Conservation (phyloP, 495 filamentous ascomycete species). For the Aspergillus indologenus region DNA sequence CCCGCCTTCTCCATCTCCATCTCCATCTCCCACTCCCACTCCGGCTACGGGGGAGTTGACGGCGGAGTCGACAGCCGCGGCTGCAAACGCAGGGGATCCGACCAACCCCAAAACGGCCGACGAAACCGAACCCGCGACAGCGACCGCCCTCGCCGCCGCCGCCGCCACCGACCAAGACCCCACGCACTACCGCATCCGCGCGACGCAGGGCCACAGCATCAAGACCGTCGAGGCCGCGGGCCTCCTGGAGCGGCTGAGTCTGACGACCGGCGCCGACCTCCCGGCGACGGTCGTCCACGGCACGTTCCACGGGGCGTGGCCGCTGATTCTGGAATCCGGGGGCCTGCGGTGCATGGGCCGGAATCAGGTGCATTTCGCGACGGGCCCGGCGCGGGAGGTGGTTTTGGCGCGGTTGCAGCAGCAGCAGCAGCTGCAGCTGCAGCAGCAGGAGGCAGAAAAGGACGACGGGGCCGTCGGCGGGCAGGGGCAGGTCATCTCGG, state of each 20-base stretch:
- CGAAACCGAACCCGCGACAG: constrained; percentile 17
- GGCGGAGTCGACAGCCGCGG: too few relatives aligned
- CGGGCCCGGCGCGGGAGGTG: constrained; percentile 53
- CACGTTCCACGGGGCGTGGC: constrained; percentile 76
- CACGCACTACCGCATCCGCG: constrained; percentile 82
- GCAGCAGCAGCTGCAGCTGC: constrained; percentile 17
- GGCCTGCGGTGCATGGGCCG: constrained; percentile 76
- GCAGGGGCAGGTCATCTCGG: constrained; percentile 62
- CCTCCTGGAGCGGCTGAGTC: constrained; percentile 61
- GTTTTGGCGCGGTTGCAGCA: constrained; percentile 22
- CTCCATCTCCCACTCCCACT: constrained; percentile 12
- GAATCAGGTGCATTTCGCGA: constrained; percentile 84
- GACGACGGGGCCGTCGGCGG: constrained; percentile 6
- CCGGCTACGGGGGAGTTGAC: constrained; percentile 14
- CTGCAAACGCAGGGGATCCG: too few relatives aligned
- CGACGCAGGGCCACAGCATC: constrained; percentile 82
- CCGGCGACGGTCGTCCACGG: constrained; percentile 77
- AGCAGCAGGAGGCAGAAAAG: constrained; percentile 12
- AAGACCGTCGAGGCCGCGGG: constrained; percentile 61
- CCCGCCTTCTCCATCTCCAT: constrained; percentile 27
- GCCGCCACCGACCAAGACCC: constrained; percentile 29
- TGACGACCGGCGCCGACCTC: constrained; percentile 45
- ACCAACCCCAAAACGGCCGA: too few relatives aligned
- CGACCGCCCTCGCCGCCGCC: constrained; percentile 32
- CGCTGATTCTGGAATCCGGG: constrained; percentile 64